phyloP scores from a whole-genome alignment of 1,139 yeast genomes.

The Yarrowia galli region DNA sequence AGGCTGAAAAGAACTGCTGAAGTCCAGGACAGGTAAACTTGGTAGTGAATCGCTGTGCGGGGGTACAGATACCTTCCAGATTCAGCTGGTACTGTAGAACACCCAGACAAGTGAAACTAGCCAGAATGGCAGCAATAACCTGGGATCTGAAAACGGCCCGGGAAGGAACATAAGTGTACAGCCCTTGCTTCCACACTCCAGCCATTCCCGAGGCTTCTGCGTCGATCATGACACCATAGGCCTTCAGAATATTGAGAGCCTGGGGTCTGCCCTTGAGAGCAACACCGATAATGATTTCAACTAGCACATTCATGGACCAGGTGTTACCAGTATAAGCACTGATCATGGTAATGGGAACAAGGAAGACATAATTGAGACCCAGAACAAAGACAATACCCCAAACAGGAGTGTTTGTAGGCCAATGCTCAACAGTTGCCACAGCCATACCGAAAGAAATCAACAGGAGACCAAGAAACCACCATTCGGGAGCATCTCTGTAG shows the following conservation, averaged over 20 bases:
- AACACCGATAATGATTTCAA: conserved; percentile 67
- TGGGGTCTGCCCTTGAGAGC: conserved; percentile 69
- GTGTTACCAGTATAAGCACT: conserved; percentile 61
- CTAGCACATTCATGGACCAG: conserved; percentile 64
- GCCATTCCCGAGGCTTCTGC: conserved; percentile 65
- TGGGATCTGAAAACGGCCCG: conserved; percentile 66
- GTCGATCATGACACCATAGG: conserved; percentile 65
- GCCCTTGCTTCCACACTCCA: conserved; percentile 63
- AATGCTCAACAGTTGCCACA: conserved; percentile 48
- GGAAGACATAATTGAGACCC: conserved; percentile 62
- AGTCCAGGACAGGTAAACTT: conserved; percentile 49
- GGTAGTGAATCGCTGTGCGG: conserved; percentile 40
- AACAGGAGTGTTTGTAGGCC: conserved; percentile 56
- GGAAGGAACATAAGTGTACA: conserved; percentile 65
- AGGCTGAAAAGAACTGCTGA: conserved; percentile 58
- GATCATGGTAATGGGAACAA: conserved; percentile 59
- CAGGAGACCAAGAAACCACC: conserved; percentile 32
- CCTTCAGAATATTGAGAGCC: conserved; percentile 66
- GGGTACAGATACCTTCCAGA: conserved; percentile 44
- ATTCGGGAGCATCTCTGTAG: conserved; percentile 31
- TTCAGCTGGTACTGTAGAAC: conserved; percentile 59
- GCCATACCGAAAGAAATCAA: conserved; percentile 14
- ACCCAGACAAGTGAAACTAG: conserved; percentile 57
- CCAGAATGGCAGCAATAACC: conserved; percentile 53
- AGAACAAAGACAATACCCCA: conserved; percentile 66